Base-by-base conservation (phyloP, 1,284 basidiomycete genomes). In the Laetiporus sulphureus region DNA sequence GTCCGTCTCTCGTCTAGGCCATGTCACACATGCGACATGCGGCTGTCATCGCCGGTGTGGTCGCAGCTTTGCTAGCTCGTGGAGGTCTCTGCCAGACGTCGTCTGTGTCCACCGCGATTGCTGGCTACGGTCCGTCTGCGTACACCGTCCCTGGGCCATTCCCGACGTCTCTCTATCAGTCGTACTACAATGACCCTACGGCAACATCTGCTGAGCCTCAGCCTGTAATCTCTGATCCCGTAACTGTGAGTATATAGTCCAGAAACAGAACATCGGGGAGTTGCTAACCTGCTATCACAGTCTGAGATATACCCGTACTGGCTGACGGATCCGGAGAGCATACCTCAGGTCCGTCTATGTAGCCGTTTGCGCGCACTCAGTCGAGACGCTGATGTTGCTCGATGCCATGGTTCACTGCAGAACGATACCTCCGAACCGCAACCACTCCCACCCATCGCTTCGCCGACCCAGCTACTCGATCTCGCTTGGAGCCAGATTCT, bases 111-210 rank as follows among this genome's bases (percentile, higher is more conserved):
- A 37, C 21, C 25, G 8, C 29, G 13, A 18, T n/a, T n/a, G 20
- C 25, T 20, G 37, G 21, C 21, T 29, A 38, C 12, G 43, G 41
- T 3, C 73, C 73, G 16, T 70, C 75, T 8, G 68, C 65, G 7
- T 80, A 73, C 54, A 75, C 79, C 4, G 78, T 60, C 7, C 71
- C 79, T 5, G 80, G 79, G n/a, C 55, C 61, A 4, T 83, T 84
- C 57, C 83, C 83, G 2, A 81, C 79, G 2, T 73, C 76, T 5
- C 59, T 70, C 27, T 85, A 75, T 57, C 54, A 63, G n/a, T 56
- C 69, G 46, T 88, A 86, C 59, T 84, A 79, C 60, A 83, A 86
- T 57, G 62, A 72, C 47, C 83, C 85, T 18, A 85, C 81, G 4
- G 78, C 73, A 25, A 85, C 83, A 1, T 69, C 69, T 13, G 73